Base-by-base conservation (phyloP, 257 asterid genomes). In the Cinchona pubescens region DNA sequence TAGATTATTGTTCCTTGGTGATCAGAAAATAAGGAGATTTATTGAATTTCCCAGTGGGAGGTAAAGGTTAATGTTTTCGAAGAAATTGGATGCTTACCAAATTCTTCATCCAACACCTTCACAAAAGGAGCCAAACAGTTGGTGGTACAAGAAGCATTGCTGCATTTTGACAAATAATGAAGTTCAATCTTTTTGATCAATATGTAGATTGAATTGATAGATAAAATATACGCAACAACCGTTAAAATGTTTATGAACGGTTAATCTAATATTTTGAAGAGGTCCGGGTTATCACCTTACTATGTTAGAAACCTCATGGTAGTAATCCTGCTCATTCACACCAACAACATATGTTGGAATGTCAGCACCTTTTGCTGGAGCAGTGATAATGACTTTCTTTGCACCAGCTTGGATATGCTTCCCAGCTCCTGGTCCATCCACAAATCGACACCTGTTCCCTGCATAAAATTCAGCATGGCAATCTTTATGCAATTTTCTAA, bases 331-430 rank as follows among this genome's bases (percentile, higher is more conserved):
- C 68, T 92, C 97, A 49, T 94, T 94, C 35, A 92, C 98, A 6
- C 98, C 98, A 27, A 92, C 86, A 34, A 92, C 98, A 46, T 92
- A 94, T 75, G 97, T 94, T 7, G 97, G 98, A 59, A 94, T 94
- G 62, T 94, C 97, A 61, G 96, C 96, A 32, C 97, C 98, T 78
- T 94, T 94, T 3, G 98, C 97, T 12, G 98, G 98, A 55, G 98
- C 97, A 38, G 98, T 94, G 78, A 94, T 94, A 64, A 94, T 84
- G 61, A 94, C 98, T 87, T 94, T 94, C 91, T 91, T 90, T 32
- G 97, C 98, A 60, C 98, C 98, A 7, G 97, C 98, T 85, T 91
- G 97, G 90, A 94, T 86, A 79, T 94, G 98, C 85, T 94, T 91
- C 49, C 98, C 97, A 0, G 98, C 98, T 67, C 98, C 97, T 1